A percentile compares a stretch with the other conserved stretches of the same genome.
These are phyloP conservation scores for Lagenidium giganteum DNA, from an alignment of 352 stramenopile species.

Conservation along the genomic window DNA sequence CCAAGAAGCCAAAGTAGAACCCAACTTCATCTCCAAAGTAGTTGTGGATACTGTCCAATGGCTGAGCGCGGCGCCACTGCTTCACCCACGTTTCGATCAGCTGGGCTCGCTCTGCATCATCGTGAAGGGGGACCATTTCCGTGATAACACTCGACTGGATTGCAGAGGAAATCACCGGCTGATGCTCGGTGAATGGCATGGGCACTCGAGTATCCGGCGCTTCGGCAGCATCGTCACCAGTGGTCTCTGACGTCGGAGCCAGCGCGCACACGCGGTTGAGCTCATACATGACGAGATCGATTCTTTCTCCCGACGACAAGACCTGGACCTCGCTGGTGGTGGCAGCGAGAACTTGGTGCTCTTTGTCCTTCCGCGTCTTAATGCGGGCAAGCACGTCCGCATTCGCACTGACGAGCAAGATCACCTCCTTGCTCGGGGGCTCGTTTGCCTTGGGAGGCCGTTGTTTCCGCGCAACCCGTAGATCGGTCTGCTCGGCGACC, in stretches of 20 bases:
- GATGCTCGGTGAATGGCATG: slow-evolving; percentile 62
- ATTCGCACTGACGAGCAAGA: slow-evolving; percentile 54
- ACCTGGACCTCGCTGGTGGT: slow-evolving; percentile 37
- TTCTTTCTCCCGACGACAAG: slow-evolving; percentile 65
- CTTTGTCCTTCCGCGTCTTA: slow-evolving; percentile 52
- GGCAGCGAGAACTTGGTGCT: no score
- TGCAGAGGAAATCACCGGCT: slow-evolving; percentile 59
- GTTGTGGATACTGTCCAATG: slow-evolving; percentile 50
- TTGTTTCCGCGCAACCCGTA: slow-evolving; percentile 39
- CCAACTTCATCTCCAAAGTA: slow-evolving; percentile 90
- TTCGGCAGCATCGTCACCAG: slow-evolving; percentile 1
- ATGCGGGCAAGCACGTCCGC: slow-evolving; percentile 48
- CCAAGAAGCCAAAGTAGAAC: slow-evolving; percentile 98
- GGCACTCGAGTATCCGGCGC: slow-evolving; percentile 21
- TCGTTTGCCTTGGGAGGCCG: neutral
- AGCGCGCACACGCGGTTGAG: slow-evolving; percentile 49
- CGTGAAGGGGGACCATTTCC: slow-evolving; percentile 73
- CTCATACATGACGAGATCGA: slow-evolving; percentile 75
- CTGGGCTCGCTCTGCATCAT: slow-evolving; percentile 57
- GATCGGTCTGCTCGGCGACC: slow-evolving; percentile 52
- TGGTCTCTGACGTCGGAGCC: slow-evolving; percentile 7
- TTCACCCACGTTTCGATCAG: slow-evolving; percentile 79
- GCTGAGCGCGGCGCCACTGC: slow-evolving; percentile 45
- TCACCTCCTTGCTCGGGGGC: slow-evolving; percentile 18
- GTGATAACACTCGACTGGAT: slow-evolving; percentile 58